These are phyloP conservation scores for Fusarium marasasianum DNA, from an alignment of 2,329 filamentous ascomycete genomes.

Conservation along the genomic window DNA sequence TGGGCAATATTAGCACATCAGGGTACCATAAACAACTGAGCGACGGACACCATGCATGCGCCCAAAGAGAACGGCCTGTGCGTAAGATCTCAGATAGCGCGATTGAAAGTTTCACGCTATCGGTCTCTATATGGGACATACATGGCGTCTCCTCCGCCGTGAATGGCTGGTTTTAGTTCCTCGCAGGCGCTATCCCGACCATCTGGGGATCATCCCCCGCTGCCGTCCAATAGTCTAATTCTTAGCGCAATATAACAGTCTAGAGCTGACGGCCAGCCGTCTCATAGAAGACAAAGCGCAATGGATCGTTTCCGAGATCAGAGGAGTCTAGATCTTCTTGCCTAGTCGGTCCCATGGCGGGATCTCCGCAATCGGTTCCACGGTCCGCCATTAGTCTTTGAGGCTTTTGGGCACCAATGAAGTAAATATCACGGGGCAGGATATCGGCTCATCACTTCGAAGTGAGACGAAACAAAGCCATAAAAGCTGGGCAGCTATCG, in stretches of 20 bases:
- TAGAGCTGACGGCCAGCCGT: neutral
- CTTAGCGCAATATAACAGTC: neutral
- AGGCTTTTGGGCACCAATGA: too few species aligned
- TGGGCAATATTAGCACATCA: neutral
- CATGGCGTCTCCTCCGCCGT: neutral
- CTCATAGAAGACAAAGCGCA: too few species aligned
- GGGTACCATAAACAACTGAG: accelerated
- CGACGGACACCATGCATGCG: accelerated
- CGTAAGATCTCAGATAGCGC: neutral
- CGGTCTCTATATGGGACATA: accelerated
- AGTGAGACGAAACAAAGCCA: accelerated
- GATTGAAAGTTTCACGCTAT: accelerated
- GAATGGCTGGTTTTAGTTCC: neutral
- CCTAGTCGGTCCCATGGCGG: neutral
- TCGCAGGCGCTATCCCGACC: neutral
- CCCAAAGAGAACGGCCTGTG: too few species aligned
- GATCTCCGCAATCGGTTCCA: neutral
- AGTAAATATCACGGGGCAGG: neutral
- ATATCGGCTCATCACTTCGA: accelerated
- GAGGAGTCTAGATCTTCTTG: accelerated
- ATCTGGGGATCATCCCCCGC: neutral
- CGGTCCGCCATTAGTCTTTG: neutral
- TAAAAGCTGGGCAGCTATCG: neutral
- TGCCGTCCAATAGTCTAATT: neutral
- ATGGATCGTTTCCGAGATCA: too few species aligned